These are phyloP conservation scores for Gynochthodes officinalis DNA, from an alignment of 257 asterid genomes.

Conservation along the genomic window DNA sequence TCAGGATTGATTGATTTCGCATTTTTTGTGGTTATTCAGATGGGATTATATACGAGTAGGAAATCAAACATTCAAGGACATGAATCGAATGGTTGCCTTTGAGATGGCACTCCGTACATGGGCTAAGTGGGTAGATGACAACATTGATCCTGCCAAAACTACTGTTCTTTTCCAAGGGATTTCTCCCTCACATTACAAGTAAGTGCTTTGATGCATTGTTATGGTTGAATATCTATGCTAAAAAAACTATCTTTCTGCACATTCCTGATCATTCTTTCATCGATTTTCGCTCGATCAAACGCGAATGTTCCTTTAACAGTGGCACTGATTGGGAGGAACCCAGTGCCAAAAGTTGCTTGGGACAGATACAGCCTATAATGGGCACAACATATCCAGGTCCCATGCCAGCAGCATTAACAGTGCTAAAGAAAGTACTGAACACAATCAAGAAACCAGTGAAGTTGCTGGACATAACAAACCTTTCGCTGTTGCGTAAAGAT, in stretches of 20 bases:
- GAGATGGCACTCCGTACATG: conserved; percentile 73
- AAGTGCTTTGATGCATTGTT: background rate
- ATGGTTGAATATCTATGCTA: no score
- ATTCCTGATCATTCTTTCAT: no score
- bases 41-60: conserved; percentile 72
- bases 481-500: conserved; percentile 73
- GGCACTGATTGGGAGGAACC: conserved; percentile 77
- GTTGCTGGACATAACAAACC: conserved; percentile 63
- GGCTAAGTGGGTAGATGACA: conserved; percentile 81
- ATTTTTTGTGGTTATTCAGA: conserved; percentile 13
- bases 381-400: conserved; percentile 75
- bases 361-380: conserved; percentile 42
- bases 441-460: conserved; percentile 47
- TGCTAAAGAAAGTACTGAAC: conserved; percentile 54
- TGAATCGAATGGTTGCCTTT: conserved; percentile 76
- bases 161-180: conserved; percentile 86
- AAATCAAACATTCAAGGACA: conserved; percentile 57
- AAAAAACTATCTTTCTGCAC: no score
- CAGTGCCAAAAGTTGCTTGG: conserved; percentile 44
- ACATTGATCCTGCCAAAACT: conserved; percentile 60
- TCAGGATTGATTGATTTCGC: no score
- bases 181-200: conserved; percentile 90
- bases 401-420: conserved; percentile 50
- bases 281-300: no score
- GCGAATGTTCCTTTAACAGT: conserved; percentile 22